Evolutionary conservation across 495 filamentous ascomycete species (phyloP), one percentile per base, ranked within the genome.

Genomic region (Neurospora sp.): DNA sequence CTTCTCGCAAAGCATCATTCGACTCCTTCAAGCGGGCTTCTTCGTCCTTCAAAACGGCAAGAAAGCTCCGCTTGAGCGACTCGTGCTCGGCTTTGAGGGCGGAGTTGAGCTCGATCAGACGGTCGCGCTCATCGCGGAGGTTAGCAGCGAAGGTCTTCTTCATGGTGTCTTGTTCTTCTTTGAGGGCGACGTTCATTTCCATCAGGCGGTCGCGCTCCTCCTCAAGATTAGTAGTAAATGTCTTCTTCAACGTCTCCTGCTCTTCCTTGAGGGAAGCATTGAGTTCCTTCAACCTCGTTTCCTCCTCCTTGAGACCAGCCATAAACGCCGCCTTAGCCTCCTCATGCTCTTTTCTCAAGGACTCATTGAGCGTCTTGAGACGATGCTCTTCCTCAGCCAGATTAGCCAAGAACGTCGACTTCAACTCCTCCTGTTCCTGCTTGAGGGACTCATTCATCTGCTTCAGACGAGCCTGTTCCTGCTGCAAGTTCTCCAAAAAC

Each of bases 151-250:
- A 88, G 31, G 93, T 90, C 20, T 88, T 84, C 77, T 97, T 93
- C 9, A 97, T 87, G 70, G 88, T 84, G 70, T 94, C 90, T 71
- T 90, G 91, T 78, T 97, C 92, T 0, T 90, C 88, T 38, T 84
- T 84, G 40, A 91, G 84, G 39, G 89, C 87, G 78, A 72, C 73
- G 37, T 80, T 79, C 40, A 73, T 70, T 0, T 77, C 76, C 65
- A 69, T 76, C 3, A 80, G 78, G 1, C 74, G 70, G 1, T 74
- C 40, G 31, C 79, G 68, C 70, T 81, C 79, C 12, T 81, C 80
- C 20, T 71, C 70, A 7, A 81, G 73, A 16, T 59, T 73, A 3
- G 72, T 39, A 5, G 74, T 37, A 44, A 80, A 80, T 0, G 71
- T 73, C 65, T 76, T 75, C 53, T 76, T 76, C 7, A 80, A 16